phyloP scores from a whole-genome alignment of 2,329 filamentous ascomycete genomes.

The Aspergillus versicolor region DNA sequence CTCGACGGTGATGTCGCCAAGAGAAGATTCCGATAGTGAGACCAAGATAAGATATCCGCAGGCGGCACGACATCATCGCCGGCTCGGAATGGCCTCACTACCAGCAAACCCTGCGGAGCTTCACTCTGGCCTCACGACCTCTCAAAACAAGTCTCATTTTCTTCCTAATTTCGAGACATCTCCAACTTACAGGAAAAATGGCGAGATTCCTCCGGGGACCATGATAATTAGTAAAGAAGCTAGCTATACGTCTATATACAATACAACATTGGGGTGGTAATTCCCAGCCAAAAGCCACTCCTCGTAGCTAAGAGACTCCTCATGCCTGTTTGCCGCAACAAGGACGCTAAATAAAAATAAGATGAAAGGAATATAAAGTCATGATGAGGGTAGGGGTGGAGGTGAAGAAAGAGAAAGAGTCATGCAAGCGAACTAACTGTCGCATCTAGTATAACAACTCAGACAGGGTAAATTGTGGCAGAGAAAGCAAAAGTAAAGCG shows the following conservation, averaged over 20 bases:
- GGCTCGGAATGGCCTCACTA: background rate
- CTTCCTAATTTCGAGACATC: no score
- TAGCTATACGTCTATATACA: conserved; percentile 33
- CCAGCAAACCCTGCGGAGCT: no score
- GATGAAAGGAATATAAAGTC: conserved; percentile 9
- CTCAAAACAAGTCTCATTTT: background rate
- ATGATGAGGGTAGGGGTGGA: conserved; percentile 1
- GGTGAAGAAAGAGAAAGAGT: conserved; percentile 15
- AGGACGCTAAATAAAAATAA: conserved; percentile 26
- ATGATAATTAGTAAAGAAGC: conserved; percentile 18
- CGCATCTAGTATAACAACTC: conserved; percentile 17
- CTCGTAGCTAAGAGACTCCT: conserved; percentile 20
- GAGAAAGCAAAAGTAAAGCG: conserved; percentile 6
- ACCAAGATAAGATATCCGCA: background rate
- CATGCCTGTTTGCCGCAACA: conserved; percentile 25
- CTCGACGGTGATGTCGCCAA: conserved; percentile 11
- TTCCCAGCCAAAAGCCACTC: conserved; percentile 21
- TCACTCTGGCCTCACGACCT: background rate
- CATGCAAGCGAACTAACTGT: conserved; percentile 18
- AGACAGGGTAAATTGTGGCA: background rate
- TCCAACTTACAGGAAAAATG: background rate
- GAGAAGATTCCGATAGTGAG: conserved; percentile 10
- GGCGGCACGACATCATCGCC: background rate
- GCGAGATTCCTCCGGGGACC: conserved; percentile 25
- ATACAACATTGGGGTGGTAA: conserved; percentile 27